Percentiles rank a stretch among this genome's conserved stretches.
Evolutionary conservation across 1,284 basidiomycete genomes (phyloP).

Genomic region (Cryptococcus maquisensis): DNA sequence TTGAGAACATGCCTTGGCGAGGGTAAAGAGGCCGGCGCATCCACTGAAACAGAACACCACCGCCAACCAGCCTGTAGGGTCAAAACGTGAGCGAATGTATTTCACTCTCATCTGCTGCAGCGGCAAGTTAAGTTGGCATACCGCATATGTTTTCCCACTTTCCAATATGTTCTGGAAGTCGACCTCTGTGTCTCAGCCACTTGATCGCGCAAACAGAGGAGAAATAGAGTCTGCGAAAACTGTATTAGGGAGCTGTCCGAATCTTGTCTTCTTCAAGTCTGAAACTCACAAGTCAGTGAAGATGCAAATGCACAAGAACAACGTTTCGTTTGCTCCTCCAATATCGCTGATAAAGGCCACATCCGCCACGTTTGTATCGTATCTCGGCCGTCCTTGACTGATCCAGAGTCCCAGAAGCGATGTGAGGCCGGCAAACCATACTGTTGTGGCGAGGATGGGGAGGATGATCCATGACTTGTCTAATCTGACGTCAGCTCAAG

Average conservation of each 20-base stretch:
- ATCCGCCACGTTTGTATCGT: conserved; percentile 37
- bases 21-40: conserved; percentile 47
- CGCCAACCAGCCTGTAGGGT: conserved; percentile 43
- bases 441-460: conserved; percentile 31
- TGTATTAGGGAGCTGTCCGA: not conserved
- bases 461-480: conserved; percentile 20
- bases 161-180: conserved; percentile 50
- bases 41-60: conserved; percentile 51
- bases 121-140: conserved; percentile 9
- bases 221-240: conserved; percentile 37
- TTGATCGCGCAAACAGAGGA: conserved; percentile 49
- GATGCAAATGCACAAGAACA: conserved; percentile 47
- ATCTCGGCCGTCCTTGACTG: conserved; percentile 40
- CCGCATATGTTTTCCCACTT: conserved; percentile 43
- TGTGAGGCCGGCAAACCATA: conserved; percentile 41
- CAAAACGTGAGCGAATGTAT: not conserved
- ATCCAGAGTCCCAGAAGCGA: conserved; percentile 48
- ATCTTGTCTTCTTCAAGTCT: not conserved
- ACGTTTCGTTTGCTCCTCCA: conserved; percentile 42
- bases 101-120: not conserved
- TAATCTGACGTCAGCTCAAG: conserved; percentile 17
- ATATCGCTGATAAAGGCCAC: conserved; percentile 52
- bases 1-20: conserved; percentile 41
- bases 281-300: conserved; percentile 15
- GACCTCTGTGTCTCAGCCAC: conserved; percentile 50